These are phyloP conservation scores for Phylloporus scabripes DNA, from an alignment of 768 basidiomycete species.

Conservation along the genomic window DNA sequence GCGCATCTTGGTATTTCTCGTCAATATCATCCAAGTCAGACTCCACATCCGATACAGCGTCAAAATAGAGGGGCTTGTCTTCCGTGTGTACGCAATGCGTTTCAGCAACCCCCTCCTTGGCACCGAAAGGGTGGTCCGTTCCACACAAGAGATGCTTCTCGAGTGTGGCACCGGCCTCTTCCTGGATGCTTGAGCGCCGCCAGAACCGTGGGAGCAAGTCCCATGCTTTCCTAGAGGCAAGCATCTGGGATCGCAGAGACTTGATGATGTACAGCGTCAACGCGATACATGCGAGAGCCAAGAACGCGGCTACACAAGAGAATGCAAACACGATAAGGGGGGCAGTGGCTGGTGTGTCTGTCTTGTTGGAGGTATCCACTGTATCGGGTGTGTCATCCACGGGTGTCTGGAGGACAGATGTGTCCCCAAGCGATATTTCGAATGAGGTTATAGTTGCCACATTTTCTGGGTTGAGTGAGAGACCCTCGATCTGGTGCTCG, in stretches of 20 bases:
- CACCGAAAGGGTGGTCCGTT: slow-evolving; percentile 1
- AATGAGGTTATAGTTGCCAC: slow-evolving; percentile 29
- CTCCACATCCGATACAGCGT: slow-evolving; percentile 17
- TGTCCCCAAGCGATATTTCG: slow-evolving; percentile 9
- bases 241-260: slow-evolving; percentile 13
- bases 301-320: slow-evolving; percentile 23
- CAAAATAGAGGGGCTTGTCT: slow-evolving; percentile 3
- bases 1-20: slow-evolving; percentile 29
- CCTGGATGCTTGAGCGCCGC: slow-evolving; percentile 1
- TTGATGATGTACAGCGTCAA: slow-evolving; percentile 20
- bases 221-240: slow-evolving; percentile 24
- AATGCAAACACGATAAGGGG: slow-evolving; percentile 19
- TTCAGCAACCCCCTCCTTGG: not conserved
- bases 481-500: slow-evolving; percentile 27
- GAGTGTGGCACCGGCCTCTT: not conserved
- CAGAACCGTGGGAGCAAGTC: slow-evolving; percentile 16
- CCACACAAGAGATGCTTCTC: slow-evolving; percentile 1
- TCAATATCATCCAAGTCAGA: slow-evolving; percentile 25
- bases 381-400: slow-evolving; percentile 21
- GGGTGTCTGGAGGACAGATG: slow-evolving; percentile 17
- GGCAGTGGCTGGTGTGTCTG: not conserved
- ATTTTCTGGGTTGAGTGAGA: slow-evolving; percentile 25
- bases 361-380: slow-evolving; percentile 15
- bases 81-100: not conserved
- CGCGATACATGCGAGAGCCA: slow-evolving; percentile 20